A percentile compares a stretch with the other conserved stretches of the same genome.
Evolutionary conservation across 106 monocot species (phyloP).

Genomic region (Dendrobium huoshanense): DNA sequence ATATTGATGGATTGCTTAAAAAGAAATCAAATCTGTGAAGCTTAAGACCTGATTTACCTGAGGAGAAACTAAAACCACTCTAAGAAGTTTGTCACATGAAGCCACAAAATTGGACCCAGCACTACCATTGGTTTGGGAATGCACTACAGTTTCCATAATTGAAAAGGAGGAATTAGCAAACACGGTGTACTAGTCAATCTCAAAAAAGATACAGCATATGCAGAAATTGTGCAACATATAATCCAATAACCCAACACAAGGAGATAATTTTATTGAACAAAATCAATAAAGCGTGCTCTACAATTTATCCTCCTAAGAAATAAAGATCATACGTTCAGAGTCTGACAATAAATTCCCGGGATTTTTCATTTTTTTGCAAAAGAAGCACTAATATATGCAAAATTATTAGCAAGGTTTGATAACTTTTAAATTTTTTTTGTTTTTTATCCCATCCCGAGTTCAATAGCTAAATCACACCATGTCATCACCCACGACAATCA

Average conservation of each 20-base stretch:
- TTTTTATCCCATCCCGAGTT: neutral
- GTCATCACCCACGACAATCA: neutral
- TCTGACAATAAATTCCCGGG: neutral
- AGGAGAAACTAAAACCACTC: conserved; percentile 83
- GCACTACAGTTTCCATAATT: conserved; percentile 22
- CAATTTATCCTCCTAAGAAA: neutral
- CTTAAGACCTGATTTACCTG: conserved; percentile 35
- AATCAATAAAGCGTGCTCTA: neutral
- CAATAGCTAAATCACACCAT: neutral
- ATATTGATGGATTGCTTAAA: neutral
- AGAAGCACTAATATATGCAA: neutral
- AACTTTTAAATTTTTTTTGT: neutral
- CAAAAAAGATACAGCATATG: neutral
- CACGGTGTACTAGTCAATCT: neutral
- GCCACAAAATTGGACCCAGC: conserved; percentile 7
- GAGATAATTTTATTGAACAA: neutral
- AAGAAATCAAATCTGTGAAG: neutral
- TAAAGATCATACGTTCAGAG: neutral
- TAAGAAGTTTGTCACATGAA: conserved; percentile 40
- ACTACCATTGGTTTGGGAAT: conserved; percentile 15
- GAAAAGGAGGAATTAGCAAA: neutral
- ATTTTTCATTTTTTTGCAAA: neutral
- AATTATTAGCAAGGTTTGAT: neutral
- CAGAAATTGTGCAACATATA: neutral
- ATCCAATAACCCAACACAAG: neutral